Base-by-base conservation (phyloP, 495 filamentous ascomycete genomes). In the Daldinia childiae region DNA sequence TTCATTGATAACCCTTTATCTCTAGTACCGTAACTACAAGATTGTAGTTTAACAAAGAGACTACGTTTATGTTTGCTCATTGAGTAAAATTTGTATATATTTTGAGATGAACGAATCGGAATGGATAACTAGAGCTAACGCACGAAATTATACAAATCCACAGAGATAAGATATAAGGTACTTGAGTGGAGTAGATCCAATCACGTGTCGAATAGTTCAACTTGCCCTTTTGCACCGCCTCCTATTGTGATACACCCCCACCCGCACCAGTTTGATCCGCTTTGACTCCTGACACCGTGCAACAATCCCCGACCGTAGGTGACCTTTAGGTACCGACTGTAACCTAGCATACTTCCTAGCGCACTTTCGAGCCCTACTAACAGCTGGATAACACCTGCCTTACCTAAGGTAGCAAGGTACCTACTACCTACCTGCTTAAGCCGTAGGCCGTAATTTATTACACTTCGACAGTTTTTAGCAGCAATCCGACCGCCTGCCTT, bases 401-500 rank as follows among this genome's bases (percentile, higher is more conserved):
- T 54, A 54, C 24, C 6, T 11, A 54, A 54, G 50, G 50, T 30
- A 52, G 26, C 26, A 27, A 52, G 26, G 50, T 52, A 52, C 50
- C 50, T 27, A 11, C 50, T 12, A 52, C 14, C 24, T 52, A 52
- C 50, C 50, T 27, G 21, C 50, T 12, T 26, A 29, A 4, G 24
- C 21, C 6, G 21, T 52, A 52, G 11, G 50, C 27, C 27, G 30
- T 61, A 54, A 12, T 54, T 30, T 54, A 54, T 54, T 12, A n/a
- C 19, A 54, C 26, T 15, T 54, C 1, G n/a, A 64, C 36, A 7
- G 58, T 62, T 43, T 43, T 45, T 38, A 66, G 58, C 54, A 64
- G n/a, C 64, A 60, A 56, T 60, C 70, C 65, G 60, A 73, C 64
- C 60, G 70, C 70, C 30, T 65, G 50, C 64, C 62, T 21, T 59